A percentile compares a stretch with the other conserved stretches of the same genome.
phyloP scores from a whole-genome alignment of 371 early-diverging fungal genomes.

The Globomyces sp. region DNA sequence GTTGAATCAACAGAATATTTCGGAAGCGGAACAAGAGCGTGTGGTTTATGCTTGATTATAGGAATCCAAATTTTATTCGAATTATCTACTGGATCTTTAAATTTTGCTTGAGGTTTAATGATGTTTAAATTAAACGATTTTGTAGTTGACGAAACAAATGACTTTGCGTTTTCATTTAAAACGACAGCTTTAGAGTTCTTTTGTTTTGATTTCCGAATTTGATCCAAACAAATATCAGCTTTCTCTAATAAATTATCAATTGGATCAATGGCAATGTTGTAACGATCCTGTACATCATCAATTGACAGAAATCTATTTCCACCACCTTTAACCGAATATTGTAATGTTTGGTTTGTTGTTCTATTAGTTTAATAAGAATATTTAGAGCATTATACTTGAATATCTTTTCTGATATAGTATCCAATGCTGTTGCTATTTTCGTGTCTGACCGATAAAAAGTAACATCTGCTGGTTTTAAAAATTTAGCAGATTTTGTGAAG shows the following conservation, averaged over 20 bases:
- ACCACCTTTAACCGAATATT: slow-evolving; percentile 4
- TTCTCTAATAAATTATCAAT: slow-evolving; percentile 80
- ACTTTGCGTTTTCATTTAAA: slow-evolving; percentile 45
- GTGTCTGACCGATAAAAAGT: slow-evolving; percentile 70
- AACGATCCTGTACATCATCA: slow-evolving; percentile 66
- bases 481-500: slow-evolving; percentile 54
- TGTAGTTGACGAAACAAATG: slow-evolving; percentile 65
- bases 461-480: slow-evolving; percentile 62
- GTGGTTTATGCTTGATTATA: slow-evolving; percentile 77
- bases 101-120: slow-evolving; percentile 73
- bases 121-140: slow-evolving; percentile 38
- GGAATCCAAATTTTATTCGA: slow-evolving; percentile 68
- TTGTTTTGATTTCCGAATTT: slow-evolving; percentile 29
- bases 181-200: slow-evolving; percentile 36
- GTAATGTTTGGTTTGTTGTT: slow-evolving; percentile 2
- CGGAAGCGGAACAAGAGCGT: slow-evolving; percentile 74
- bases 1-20: neutral
- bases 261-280: slow-evolving; percentile 66
- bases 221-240: slow-evolving; percentile 49
- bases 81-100: slow-evolving; percentile 86
- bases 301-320: neutral
- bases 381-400: slow-evolving; percentile 56
- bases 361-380: slow-evolving; percentile 40
- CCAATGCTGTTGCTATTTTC: slow-evolving; percentile 58
- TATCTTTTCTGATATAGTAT: slow-evolving; percentile 47